phyloP scores from a whole-genome alignment of 2,329 filamentous ascomycete species.

The Colletotrichum graminicola region DNA sequence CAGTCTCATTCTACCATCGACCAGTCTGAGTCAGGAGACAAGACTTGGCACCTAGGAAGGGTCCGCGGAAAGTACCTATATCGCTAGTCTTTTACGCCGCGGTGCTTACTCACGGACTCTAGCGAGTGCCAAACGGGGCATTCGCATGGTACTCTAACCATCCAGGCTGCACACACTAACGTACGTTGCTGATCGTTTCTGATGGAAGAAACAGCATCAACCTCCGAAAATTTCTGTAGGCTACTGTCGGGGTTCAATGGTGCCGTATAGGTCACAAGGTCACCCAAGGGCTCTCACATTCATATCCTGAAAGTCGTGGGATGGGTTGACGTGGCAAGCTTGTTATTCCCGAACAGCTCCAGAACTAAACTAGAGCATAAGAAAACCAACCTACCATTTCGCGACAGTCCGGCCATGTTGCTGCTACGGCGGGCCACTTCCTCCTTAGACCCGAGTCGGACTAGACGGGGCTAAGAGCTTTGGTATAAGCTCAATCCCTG shows the following conservation, averaged over 20 bases:
- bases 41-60: neutral
- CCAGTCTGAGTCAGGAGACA: neutral
- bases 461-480: conserved; percentile 32
- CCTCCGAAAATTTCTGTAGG: neutral
- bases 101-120: neutral
- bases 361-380: conserved; percentile 16
- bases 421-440: conserved; percentile 28
- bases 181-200: too few relatives aligned
- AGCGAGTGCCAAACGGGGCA: neutral
- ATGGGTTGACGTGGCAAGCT: conserved; percentile 38
- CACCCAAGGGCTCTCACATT: neutral
- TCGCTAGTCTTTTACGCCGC: neutral
- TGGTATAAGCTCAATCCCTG: conserved; percentile 23
- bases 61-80: neutral
- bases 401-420: conserved; percentile 10
- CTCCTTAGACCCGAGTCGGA: conserved; percentile 13
- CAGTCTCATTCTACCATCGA: neutral
- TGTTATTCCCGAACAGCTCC: conserved; percentile 18
- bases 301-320: neutral
- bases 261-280: neutral
- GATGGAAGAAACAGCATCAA: neutral
- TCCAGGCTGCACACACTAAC: neutral
- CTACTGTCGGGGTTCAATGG: neutral
- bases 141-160: neutral
- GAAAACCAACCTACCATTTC: conserved; percentile 19